A percentile compares a stretch with the other conserved stretches of the same genome.
These are phyloP conservation scores for Heterobasidion occidentale DNA, from an alignment of 1,284 basidiomycete species.

Conservation along the genomic window DNA sequence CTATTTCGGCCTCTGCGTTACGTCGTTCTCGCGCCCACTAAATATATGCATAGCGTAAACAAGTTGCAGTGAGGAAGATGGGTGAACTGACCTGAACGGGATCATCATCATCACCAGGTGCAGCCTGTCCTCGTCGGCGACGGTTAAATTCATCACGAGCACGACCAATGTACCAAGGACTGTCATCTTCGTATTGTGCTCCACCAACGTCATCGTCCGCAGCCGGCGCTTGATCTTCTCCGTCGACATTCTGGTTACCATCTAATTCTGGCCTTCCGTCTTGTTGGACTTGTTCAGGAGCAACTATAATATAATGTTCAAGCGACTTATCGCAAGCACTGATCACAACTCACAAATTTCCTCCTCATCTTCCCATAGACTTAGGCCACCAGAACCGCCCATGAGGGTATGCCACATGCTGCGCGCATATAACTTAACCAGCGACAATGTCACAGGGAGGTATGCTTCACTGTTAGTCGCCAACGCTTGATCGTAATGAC, in stretches of 20 bases:
- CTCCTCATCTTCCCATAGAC: constrained; percentile 51
- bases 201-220: constrained; percentile 8
- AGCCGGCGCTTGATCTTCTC: not conserved
- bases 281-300: not conserved
- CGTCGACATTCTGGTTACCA: not conserved
- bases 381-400: constrained; percentile 60
- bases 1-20: constrained; percentile 62
- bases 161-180: constrained; percentile 72
- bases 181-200: constrained; percentile 17
- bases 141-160: constrained; percentile 66
- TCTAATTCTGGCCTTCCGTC: constrained; percentile 6
- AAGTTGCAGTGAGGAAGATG: not conserved
- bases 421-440: constrained; percentile 79
- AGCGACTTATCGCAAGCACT: constrained; percentile 3
- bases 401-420: constrained; percentile 77
- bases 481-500: constrained; percentile 88
- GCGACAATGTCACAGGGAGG: constrained; percentile 77
- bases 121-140: constrained; percentile 35
- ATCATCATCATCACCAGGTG: constrained; percentile 51
- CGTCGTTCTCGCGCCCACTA: constrained; percentile 74
- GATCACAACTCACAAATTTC: constrained; percentile 25
- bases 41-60: not conserved
- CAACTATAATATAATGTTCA: not conserved
- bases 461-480: constrained; percentile 87
- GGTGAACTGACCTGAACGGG: constrained; percentile 48